These are phyloP conservation scores for Pugionium cornutum DNA, from an alignment of 345 rosid genomes.

Conservation along the genomic window DNA sequence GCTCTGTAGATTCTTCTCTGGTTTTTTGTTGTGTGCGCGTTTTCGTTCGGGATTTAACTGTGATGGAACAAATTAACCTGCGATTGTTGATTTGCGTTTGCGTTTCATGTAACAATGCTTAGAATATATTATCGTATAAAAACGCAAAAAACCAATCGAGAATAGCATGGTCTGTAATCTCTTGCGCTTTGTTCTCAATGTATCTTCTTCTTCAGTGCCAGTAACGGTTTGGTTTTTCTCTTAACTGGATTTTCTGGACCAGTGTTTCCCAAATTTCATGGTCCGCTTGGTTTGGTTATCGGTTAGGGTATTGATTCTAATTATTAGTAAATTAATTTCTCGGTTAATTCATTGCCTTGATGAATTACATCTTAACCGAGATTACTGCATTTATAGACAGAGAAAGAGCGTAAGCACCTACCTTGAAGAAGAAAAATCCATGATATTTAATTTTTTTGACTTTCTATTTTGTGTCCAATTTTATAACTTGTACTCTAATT, in stretches of 20 bases:
- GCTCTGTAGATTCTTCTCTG: slow-evolving; percentile 27
- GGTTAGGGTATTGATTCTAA: neutral
- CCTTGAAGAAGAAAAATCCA: slow-evolving; percentile 24
- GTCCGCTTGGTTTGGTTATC: neutral
- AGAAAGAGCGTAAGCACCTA: slow-evolving; percentile 8
- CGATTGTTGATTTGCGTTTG: slow-evolving; percentile 8
- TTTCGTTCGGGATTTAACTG: slow-evolving; percentile 3
- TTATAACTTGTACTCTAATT: too few relatives aligned
- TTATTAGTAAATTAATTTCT: neutral
- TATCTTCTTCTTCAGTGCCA: neutral
- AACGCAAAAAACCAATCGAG: slow-evolving; percentile 18
- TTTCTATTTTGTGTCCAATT: neutral
- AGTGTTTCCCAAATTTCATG: neutral
- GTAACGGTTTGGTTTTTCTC: neutral
- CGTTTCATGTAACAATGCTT: neutral
- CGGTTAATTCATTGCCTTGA: slow-evolving; percentile 2
- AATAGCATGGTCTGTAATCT: neutral
- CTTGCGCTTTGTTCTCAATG: neutral
- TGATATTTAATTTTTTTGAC: neutral
- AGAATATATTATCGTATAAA: neutral
- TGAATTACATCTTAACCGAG: slow-evolving; percentile 5
- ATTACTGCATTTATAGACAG: neutral
- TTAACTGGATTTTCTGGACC: neutral
- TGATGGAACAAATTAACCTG: slow-evolving; percentile 7
- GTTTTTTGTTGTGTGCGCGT: neutral